Evolutionary conservation across 73 alveolate genomes (phyloP).

Genomic region (Effrenium voratum): DNA sequence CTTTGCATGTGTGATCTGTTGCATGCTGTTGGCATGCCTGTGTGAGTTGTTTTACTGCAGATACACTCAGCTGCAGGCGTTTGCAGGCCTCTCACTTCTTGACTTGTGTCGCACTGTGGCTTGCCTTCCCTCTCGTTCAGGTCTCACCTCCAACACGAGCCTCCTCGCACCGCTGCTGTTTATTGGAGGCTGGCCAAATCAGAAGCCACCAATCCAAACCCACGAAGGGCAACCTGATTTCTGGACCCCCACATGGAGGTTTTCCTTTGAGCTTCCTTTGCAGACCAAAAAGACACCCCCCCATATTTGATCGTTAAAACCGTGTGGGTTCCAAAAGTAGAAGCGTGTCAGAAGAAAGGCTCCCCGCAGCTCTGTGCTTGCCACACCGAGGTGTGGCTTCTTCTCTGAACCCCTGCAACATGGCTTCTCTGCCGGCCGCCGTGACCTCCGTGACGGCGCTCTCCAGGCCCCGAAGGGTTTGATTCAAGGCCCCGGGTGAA

Average conservation of each 20-base stretch:
- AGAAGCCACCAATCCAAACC: too few relatives aligned
- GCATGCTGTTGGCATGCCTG: too few relatives aligned
- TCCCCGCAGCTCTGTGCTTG: too few relatives aligned
- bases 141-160: slow-evolving; percentile 1
- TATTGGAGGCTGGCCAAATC: slow-evolving; percentile 30
- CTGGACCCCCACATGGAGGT: too few relatives aligned
- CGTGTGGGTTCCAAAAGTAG: too few relatives aligned
- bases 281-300: background rate
- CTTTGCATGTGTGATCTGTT: too few relatives aligned
- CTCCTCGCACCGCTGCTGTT: slow-evolving; percentile 42
- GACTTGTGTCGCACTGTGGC: background rate
- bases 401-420: slow-evolving; percentile 49
- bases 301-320: too few relatives aligned
- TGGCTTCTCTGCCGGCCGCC: slow-evolving; percentile 78
- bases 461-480: background rate
- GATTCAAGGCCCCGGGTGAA: too few relatives aligned
- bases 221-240: background rate
- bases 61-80: background rate
- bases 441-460: slow-evolving; percentile 59
- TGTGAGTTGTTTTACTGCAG: too few relatives aligned
- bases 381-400: slow-evolving; percentile 84
- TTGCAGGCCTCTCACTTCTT: background rate
- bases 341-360: too few relatives aligned
- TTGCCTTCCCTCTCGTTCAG: background rate
- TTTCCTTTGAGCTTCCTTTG: background rate